These are phyloP conservation scores for Lodderomyces beijingensis DNA, from an alignment of 1,139 yeast species.

Conservation along the genomic window DNA sequence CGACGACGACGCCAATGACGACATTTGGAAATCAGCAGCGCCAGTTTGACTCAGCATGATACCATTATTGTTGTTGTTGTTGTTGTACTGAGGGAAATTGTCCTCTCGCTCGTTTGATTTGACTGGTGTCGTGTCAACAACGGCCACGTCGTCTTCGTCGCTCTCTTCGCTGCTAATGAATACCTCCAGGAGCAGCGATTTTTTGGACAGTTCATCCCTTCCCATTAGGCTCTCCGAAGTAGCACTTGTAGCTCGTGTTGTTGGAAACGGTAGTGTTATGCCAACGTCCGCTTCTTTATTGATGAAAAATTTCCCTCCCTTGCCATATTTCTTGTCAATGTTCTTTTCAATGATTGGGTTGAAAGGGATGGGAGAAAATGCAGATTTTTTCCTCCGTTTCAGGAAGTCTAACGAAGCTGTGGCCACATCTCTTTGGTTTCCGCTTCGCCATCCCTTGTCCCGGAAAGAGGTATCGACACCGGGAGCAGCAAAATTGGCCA, in stretches of 20 bases:
- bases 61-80: conserved; percentile 3
- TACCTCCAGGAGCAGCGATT: no score
- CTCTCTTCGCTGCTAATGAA: conserved; percentile 29
- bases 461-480: conserved; percentile 10
- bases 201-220: no score
- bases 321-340: conserved; percentile 77
- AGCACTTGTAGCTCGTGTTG: no score
- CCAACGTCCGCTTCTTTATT: conserved; percentile 29
- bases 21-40: not conserved
- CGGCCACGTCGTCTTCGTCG: conserved; percentile 24
- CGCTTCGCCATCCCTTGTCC: not conserved
- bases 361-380: conserved; percentile 76
- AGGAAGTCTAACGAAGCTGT: not conserved
- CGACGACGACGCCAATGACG: not conserved
- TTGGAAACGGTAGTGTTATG: conserved; percentile 9
- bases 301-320: conserved; percentile 82
- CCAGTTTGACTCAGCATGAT: not conserved
- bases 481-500: conserved; percentile 21
- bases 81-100: no score
- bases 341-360: conserved; percentile 72
- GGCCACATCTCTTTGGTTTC: not conserved
- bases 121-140: conserved; percentile 18
- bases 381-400: no score
- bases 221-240: no score
- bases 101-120: conserved; percentile 2